Percentiles rank a stretch among this genome's conserved stretches.
phyloP scores from a whole-genome alignment of 345 rosid genomes.

The Rhizophora apiculata region DNA sequence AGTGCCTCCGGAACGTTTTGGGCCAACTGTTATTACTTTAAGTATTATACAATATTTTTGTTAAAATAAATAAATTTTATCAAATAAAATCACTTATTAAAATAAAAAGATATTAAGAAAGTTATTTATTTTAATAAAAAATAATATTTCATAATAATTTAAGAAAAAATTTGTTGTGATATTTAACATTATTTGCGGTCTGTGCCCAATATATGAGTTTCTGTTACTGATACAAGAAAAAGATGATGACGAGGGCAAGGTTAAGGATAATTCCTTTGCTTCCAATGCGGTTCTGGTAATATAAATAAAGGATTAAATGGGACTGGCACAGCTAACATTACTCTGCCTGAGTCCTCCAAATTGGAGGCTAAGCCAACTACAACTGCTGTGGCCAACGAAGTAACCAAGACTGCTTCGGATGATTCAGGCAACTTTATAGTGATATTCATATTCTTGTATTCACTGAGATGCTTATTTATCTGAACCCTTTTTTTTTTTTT shows the following conservation, averaged over 20 bases:
- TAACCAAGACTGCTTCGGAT: constrained; percentile 33
- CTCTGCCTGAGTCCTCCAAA: constrained; percentile 16
- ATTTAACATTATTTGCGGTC: neutral
- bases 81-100: too few relatives aligned
- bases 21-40: too few relatives aligned
- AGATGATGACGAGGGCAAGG: constrained; percentile 20
- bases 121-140: too few relatives aligned
- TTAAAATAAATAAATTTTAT: too few relatives aligned
- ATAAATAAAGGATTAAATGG: constrained; percentile 26
- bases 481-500: neutral
- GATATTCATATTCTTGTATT: neutral
- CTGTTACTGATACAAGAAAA: constrained; percentile 6
- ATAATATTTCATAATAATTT: too few relatives aligned
- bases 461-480: neutral
- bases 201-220: constrained; percentile 14
- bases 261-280: constrained; percentile 17
- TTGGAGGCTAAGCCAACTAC: constrained; percentile 16
- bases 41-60: too few relatives aligned
- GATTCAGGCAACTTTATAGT: constrained; percentile 44
- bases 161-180: too few relatives aligned
- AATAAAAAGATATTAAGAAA: too few relatives aligned
- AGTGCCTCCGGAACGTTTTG: too few relatives aligned
- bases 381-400: constrained; percentile 14
- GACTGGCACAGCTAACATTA: constrained; percentile 19
- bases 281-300: constrained; percentile 18